Evolutionary conservation across 2,329 filamentous ascomycete species (phyloP), one percentile per base, ranked within the genome.

Genomic region (Clarireedia sp.): DNA sequence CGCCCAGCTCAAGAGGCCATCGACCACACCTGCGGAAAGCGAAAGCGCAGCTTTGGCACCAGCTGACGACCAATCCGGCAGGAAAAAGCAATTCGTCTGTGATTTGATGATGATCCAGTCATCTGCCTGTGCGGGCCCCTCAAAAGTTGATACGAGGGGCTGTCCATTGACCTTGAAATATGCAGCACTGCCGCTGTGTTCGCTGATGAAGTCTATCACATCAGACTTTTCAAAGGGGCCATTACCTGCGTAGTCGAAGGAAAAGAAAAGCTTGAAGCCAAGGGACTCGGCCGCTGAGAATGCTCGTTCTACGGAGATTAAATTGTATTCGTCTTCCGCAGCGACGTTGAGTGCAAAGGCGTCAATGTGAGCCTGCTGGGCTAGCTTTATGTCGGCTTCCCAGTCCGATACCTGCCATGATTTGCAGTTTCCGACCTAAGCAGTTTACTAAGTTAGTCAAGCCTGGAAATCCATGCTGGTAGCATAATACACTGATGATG

Each of bases 341-440:
- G 59, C 63, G 23, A 64, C 63, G 43, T 68, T 68, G 16, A 69
- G 48, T 5, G 65, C 66, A 48, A 68, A 69, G 2, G 63, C 65
- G 46, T 68, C 66, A 48, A 69, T 68, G 41, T 70, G 68, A 1
- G 69, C 67, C 5, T 66, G 60, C 47, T 63, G 61, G 2, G 67
- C 64, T n/a, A 60, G 53, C 5, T 55, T 55, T 45, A 68, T 68
- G 45, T 68, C 66, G 29, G 50, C 56, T 43, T 54, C 48, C 66
- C 65, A 68, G 37, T 65, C 59, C 10, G 36, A 5, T n/a, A n/a
- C n/a, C n/a, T n/a, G n/a, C n/a, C n/a, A n/a, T n/a, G n/a, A n/a
- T n/a, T n/a, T n/a, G n/a, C n/a, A n/a, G n/a, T n/a, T n/a, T n/a
- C n/a, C n/a, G n/a, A n/a, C n/a, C n/a, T n/a, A n/a, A n/a, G n/a